These are phyloP conservation scores for Aspergillus calidoustus DNA, from an alignment of 2,329 filamentous ascomycete species.

Conservation along the genomic window DNA sequence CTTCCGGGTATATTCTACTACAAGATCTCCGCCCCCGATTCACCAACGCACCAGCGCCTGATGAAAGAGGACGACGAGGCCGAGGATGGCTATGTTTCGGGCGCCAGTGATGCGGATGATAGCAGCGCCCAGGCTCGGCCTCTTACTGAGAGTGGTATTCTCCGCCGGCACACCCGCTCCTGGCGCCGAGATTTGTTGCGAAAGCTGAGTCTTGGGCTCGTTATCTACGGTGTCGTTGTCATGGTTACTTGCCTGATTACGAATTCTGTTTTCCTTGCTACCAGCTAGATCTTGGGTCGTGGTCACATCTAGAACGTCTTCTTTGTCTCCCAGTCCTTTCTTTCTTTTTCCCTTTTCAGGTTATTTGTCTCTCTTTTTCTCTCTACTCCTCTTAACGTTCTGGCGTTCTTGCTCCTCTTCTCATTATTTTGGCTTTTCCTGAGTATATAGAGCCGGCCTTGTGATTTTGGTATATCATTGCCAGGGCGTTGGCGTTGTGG, in stretches of 20 bases:
- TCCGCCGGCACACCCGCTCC: constrained; percentile 65
- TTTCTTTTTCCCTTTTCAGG: not conserved
- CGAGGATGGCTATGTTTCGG: constrained; percentile 57
- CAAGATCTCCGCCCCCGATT: constrained; percentile 92
- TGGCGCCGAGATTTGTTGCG: constrained; percentile 70
- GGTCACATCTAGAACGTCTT: not conserved
- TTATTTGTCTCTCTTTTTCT: not conserved
- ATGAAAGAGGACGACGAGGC: constrained; percentile 87
- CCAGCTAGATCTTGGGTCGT: constrained; percentile 53
- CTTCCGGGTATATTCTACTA: constrained; percentile 97
- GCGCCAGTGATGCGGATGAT: constrained; percentile 36
- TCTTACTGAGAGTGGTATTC: constrained; percentile 62
- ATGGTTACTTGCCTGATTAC: constrained; percentile 88
- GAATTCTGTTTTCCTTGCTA: constrained; percentile 78
- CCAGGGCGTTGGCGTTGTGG: constrained; percentile 20
- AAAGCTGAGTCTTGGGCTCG: constrained; percentile 73
- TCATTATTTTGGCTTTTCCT: not conserved
- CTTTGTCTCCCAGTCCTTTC: not conserved
- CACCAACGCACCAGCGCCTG: constrained; percentile 80
- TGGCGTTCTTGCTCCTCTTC: not conserved
- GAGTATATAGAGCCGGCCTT: constrained; percentile 6
- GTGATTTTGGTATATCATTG: constrained; percentile 20
- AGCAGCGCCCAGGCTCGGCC: constrained; percentile 44
- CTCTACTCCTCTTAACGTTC: not conserved
- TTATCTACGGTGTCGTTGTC: constrained; percentile 81